Conservation (phyloP, 2,329 filamentous ascomycete genomes). For the Lecanoromycetidae sp. region DNA sequence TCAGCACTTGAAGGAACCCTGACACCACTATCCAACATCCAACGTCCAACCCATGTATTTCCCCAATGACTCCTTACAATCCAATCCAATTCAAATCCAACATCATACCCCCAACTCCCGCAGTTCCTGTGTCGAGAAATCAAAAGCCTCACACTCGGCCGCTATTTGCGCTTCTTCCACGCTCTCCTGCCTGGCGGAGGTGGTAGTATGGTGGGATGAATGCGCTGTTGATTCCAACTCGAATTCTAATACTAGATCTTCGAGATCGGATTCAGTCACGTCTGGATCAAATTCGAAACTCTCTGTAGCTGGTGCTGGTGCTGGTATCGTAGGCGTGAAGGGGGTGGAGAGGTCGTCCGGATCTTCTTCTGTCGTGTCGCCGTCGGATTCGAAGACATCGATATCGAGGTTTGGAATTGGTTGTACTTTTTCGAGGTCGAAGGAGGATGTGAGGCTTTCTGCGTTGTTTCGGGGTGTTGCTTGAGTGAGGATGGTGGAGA, state of each 20-base stretch:
- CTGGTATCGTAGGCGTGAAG: background rate
- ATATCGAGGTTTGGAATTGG: background rate
- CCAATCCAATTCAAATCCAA: no score
- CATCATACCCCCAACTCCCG: background rate
- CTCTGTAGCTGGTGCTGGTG: background rate
- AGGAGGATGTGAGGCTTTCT: background rate
- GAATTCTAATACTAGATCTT: background rate
- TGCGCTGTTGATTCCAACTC: no score
- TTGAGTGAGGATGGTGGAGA: constrained; percentile 5
- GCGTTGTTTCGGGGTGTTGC: background rate
- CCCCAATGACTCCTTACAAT: no score
- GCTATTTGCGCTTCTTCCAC: background rate
- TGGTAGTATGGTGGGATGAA: no score
- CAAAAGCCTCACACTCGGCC: background rate
- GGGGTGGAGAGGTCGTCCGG: background rate
- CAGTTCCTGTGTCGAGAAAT: constrained; percentile 2
- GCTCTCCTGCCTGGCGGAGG: background rate
- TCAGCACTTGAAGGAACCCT: no score
- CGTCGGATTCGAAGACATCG: background rate
- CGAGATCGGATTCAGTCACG: no score
- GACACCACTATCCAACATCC: no score
- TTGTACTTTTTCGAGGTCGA: background rate
- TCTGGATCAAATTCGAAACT: background rate
- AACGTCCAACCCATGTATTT: background rate
- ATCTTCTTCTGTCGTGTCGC: background rate